Evolutionary conservation across 805 yeast species (phyloP).

Genomic region (Kurtzmaniella cleridarum): DNA sequence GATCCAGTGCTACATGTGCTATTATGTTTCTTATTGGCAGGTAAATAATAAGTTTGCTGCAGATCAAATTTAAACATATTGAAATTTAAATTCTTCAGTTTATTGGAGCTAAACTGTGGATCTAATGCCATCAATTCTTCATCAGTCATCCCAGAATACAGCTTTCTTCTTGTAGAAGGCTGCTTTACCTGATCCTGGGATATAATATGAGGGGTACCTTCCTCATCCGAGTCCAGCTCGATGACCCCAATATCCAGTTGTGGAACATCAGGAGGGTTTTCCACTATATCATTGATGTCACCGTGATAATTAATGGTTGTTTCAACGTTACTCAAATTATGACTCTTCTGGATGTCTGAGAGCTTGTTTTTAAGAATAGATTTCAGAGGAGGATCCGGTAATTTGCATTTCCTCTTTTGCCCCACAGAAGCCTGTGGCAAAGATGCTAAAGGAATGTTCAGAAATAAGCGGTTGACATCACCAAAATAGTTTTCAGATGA

Average conservation of each 20-base stretch:
- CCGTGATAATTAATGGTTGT: constrained; percentile 14
- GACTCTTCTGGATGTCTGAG: constrained; percentile 19
- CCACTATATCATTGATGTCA: constrained; percentile 13
- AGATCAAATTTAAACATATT: constrained; percentile 42
- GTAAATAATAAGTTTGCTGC: constrained; percentile 25
- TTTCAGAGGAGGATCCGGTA: constrained; percentile 29
- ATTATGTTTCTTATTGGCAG: constrained; percentile 11
- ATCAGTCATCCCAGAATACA: constrained; percentile 47
- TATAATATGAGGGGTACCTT: constrained; percentile 2
- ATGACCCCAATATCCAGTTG: constrained; percentile 4
- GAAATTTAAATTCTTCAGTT: constrained; percentile 33
- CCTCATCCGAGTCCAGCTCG: constrained; percentile 5
- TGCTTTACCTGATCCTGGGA: constrained; percentile 5
- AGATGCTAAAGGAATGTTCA: not conserved
- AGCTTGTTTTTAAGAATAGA: constrained; percentile 37
- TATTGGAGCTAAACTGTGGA: constrained; percentile 40
- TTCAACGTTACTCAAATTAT: constrained; percentile 11
- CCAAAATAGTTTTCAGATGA: not conserved
- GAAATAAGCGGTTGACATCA: constrained; percentile 1
- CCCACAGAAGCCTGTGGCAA: not conserved
- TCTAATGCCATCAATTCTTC: constrained; percentile 52
- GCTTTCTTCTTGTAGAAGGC: constrained; percentile 27
- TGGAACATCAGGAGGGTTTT: constrained; percentile 5
- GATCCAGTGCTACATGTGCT: constrained; percentile 7
- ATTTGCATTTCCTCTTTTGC: constrained; percentile 8